A percentile compares a stretch with the other conserved stretches of the same genome.
Evolutionary conservation across 352 stramenopile species (phyloP).

Genomic region (Pythium aristosporum): DNA sequence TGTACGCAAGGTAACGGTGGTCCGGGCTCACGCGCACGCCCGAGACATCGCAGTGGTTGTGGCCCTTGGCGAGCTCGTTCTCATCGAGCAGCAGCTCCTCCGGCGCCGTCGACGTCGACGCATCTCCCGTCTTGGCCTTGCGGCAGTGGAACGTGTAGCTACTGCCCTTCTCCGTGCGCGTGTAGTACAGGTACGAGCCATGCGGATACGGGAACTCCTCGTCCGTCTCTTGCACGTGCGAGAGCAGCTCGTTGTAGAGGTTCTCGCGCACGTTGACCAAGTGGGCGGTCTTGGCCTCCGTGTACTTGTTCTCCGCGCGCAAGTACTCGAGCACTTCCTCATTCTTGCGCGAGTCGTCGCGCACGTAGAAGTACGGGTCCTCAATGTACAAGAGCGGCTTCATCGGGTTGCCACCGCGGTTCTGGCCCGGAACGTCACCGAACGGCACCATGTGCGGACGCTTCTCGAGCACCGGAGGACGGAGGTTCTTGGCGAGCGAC

Average conservation of each 20-base stretch:
- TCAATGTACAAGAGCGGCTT: slow-evolving; percentile 87
- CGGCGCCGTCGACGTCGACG: slow-evolving; percentile 43
- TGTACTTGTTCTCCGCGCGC: slow-evolving; percentile 93
- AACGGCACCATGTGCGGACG: slow-evolving; percentile 82
- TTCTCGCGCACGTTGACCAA: slow-evolving; percentile 75
- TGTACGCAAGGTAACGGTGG: slow-evolving; percentile 92
- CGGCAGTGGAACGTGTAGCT: slow-evolving; percentile 81
- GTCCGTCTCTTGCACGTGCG: slow-evolving; percentile 88
- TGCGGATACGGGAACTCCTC: slow-evolving; percentile 82
- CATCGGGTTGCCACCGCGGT: slow-evolving; percentile 85
- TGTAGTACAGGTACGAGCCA: slow-evolving; percentile 87
- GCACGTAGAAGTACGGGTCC: slow-evolving; percentile 96
- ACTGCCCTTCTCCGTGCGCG: slow-evolving; percentile 83
- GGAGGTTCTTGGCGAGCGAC: slow-evolving; percentile 37
- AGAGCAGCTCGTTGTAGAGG: slow-evolving; percentile 94
- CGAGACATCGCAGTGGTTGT: slow-evolving; percentile 84
- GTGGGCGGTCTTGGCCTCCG: slow-evolving; percentile 83
- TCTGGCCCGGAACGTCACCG: slow-evolving; percentile 71
- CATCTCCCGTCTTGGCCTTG: slow-evolving; percentile 49
- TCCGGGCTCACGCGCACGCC: slow-evolving; percentile 82
- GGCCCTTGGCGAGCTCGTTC: slow-evolving; percentile 88
- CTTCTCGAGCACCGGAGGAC: slow-evolving; percentile 66
- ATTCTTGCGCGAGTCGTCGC: slow-evolving; percentile 92
- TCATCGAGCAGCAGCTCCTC: slow-evolving; percentile 95
- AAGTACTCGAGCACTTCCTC: slow-evolving; percentile 92